A percentile compares a stretch with the other conserved stretches of the same genome.
phyloP scores from a whole-genome alignment of 305 asterid genomes.

The Plantago coronopus region DNA sequence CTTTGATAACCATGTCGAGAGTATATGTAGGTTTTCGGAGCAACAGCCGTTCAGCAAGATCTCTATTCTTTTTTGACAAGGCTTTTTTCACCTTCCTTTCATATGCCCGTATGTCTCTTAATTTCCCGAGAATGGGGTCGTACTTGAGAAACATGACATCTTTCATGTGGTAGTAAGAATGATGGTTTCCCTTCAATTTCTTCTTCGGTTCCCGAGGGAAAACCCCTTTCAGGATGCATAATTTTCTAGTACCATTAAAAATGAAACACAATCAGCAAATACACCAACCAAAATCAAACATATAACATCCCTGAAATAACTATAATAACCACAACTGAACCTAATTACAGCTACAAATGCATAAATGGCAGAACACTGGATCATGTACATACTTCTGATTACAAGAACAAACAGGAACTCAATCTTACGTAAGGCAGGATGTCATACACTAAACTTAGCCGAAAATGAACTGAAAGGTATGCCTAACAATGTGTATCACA shows the following conservation, averaged over 20 bases:
- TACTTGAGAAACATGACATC: slow-evolving; percentile 83
- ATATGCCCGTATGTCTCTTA: slow-evolving; percentile 66
- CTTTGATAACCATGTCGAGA: slow-evolving; percentile 77
- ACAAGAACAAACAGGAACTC: no score
- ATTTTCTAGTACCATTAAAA: slow-evolving; percentile 41
- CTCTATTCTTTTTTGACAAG: slow-evolving; percentile 70
- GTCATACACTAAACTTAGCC: no score
- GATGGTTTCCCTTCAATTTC: slow-evolving; percentile 96
- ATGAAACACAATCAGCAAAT: no score
- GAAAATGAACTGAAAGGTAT: no score
- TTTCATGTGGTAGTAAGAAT: slow-evolving; percentile 83
- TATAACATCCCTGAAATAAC: no score
- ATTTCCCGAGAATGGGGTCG: slow-evolving; percentile 77
- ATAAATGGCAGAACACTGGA: neutral
- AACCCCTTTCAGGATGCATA: slow-evolving; percentile 92
- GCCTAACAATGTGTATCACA: no score
- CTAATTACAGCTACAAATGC: no score
- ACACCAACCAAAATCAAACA: no score
- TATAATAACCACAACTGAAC: no score
- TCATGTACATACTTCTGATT: no score
- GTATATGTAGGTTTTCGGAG: slow-evolving; percentile 76
- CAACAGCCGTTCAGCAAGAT: slow-evolving; percentile 74
- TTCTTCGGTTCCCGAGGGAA: slow-evolving; percentile 95
- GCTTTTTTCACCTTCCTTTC: slow-evolving; percentile 86
- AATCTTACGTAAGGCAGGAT: no score